Conservation (phyloP, 805 yeast species). For the Yarrowia sp. region DNA sequence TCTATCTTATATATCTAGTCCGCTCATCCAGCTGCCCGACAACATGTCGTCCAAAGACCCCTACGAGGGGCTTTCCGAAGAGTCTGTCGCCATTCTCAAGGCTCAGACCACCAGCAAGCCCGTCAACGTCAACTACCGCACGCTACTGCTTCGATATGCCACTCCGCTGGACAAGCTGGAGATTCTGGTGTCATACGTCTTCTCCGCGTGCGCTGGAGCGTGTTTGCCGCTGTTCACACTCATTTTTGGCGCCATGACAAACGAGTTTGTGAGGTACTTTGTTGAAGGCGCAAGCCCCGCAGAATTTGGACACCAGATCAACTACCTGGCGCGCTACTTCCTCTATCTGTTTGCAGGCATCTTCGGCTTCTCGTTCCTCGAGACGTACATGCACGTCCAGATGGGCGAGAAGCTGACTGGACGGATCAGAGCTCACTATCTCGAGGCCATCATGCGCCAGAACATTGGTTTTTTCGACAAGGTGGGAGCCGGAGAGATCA, state of each 20-base stretch:
- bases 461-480: constrained; percentile 46
- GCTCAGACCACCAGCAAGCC: neutral
- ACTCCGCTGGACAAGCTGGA: neutral
- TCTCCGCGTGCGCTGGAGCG: constrained; percentile 16
- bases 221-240: constrained; percentile 43
- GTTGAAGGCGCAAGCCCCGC: constrained; percentile 32
- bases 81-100: neutral
- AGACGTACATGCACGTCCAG: constrained; percentile 41
- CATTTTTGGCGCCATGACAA: constrained; percentile 44
- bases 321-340: constrained; percentile 42
- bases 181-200: constrained; percentile 7
- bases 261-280: constrained; percentile 39
- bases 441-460: constrained; percentile 42
- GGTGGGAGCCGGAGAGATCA: constrained; percentile 45
- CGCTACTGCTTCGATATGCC: neutral
- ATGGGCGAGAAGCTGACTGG: constrained; percentile 45
- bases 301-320: constrained; percentile 39
- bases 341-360: constrained; percentile 44
- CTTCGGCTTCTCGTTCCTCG: constrained; percentile 37
- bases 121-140: constrained; percentile 15
- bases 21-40: neutral
- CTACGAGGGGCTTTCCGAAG: constrained; percentile 8
- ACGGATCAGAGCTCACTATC: constrained; percentile 41
- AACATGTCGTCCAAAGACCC: constrained; percentile 5
- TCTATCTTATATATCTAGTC: neutral